Percentiles rank a stretch among this genome's conserved stretches.
Evolutionary conservation across 371 early-diverging fungal genomes (phyloP).

Genomic region (Mucor irregularis): DNA sequence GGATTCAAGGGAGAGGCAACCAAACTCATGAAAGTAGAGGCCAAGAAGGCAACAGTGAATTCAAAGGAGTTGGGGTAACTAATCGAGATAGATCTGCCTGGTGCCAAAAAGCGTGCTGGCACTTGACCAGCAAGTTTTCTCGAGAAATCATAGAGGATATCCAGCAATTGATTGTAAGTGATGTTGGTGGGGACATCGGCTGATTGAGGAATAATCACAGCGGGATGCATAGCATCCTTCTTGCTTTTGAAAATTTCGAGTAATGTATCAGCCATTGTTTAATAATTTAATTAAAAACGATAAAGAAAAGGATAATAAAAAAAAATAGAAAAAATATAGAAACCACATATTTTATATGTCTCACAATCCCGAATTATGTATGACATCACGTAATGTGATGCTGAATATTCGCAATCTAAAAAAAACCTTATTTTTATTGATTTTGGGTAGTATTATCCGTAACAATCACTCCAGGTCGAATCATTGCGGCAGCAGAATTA

Average conservation of each 20-base stretch:
- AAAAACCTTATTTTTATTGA: background rate
- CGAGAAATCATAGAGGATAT: conserved; percentile 41
- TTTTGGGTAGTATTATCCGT: background rate
- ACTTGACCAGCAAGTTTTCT: conserved; percentile 30
- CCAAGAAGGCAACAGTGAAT: conserved; percentile 72
- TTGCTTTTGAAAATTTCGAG: conserved; percentile 28
- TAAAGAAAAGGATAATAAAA: background rate
- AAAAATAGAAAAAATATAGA: background rate
- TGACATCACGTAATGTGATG: conserved; percentile 17
- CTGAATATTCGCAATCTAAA: too few species aligned
- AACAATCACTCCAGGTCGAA: background rate
- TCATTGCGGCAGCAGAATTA: too few species aligned
- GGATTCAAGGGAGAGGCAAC: conserved; percentile 82
- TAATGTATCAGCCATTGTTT: conserved; percentile 26
- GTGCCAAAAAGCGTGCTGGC: conserved; percentile 33
- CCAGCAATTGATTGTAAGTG: conserved; percentile 35
- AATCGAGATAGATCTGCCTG: conserved; percentile 70
- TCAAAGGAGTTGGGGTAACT: conserved; percentile 73
- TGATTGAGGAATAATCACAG: conserved; percentile 48
- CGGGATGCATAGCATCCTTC: conserved; percentile 16
- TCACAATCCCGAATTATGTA: background rate
- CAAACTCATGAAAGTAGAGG: conserved; percentile 60
- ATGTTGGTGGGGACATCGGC: conserved; percentile 32
- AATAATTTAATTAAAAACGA: background rate
- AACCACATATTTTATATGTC: conserved; percentile 1